Base-by-base conservation (phyloP, 305 asterid genomes). In the Fraxinus floribunda region DNA sequence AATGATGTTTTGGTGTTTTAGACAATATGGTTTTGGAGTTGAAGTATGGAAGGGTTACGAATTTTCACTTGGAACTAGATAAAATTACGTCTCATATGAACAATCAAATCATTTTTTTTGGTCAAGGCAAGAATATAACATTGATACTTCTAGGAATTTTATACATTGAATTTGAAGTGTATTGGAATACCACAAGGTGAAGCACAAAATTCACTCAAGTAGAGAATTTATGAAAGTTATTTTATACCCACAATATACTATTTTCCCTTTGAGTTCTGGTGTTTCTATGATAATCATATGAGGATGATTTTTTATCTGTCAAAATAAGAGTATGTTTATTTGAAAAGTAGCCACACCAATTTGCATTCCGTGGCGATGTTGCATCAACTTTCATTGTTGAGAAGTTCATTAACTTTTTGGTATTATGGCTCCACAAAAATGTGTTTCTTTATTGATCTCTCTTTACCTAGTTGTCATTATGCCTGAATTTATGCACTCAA, bases 401-500 rank as follows among this genome's bases (percentile, higher is more conserved):
- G 7, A 32, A 55, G 46, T 80, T 38, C 74, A 34, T 24, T 62
- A 2, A 8, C 36, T 55, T 79, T 20, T 76, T 84, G 24, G 79
- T 62, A 68, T 44, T 79, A 29, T 73, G 66, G 34, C 81, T 79
- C 66, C 79, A 60, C 77, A 26, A 79, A 70, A 52, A 86, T 76
- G 66, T 79, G 70, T 70, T 81, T 75, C 75, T 52, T 24, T 7
- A 60, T 60, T 46, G 57, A 46, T 13, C 57, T 44, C 55, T 46
- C 57, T 38, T 73, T 81, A 57, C 78, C 39, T 80, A 15, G 62
- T 52, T 52, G 62, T 32, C 80, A 80, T 46, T 76, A 60, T 20
- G 76, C 18, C 72, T 32, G 52, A 75, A 78, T 26, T 78, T 75
- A 24, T 77, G 81, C 77, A 78, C 22, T 39, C 74, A 39, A 70